Conservation (phyloP, 1,284 basidiomycete genomes). For the Pterulicium gracile region DNA sequence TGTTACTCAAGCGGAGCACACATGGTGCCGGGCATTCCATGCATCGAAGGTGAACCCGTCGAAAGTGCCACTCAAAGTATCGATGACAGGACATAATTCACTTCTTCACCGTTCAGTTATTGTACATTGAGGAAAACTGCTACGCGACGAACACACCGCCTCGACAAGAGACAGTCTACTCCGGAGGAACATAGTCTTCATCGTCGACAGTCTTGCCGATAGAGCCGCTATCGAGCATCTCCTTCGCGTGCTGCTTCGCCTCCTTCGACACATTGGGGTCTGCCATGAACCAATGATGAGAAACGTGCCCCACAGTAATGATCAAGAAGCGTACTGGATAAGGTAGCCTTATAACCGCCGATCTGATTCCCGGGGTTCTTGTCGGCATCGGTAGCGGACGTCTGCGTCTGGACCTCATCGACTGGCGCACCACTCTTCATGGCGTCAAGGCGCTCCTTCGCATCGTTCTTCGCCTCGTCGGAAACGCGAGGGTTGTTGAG, state of each 20-base stretch:
- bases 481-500: slow-evolving; percentile 43
- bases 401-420: not conserved
- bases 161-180: too few relatives aligned
- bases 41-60: too few relatives aligned
- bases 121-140: too few relatives aligned
- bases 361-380: slow-evolving; percentile 17
- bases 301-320: not conserved
- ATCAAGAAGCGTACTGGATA: slow-evolving; percentile 5
- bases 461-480: slow-evolving; percentile 35
- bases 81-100: too few relatives aligned
- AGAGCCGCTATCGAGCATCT: slow-evolving; percentile 21
- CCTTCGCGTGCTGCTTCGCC: slow-evolving; percentile 39
- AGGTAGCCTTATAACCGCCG: slow-evolving; percentile 42
- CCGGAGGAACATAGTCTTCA: not conserved
- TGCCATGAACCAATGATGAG: slow-evolving; percentile 10
- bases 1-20: too few relatives aligned
- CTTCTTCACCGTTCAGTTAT: too few relatives aligned
- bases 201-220: not conserved
- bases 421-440: slow-evolving; percentile 19
- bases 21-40: too few relatives aligned
- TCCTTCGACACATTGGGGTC: slow-evolving; percentile 29
- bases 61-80: too few relatives aligned
- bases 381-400: slow-evolving; percentile 10
- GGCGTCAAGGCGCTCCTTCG: slow-evolving; percentile 29
- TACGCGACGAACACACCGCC: too few relatives aligned